Evolutionary conservation across 139 green algal species (phyloP), one percentile per base, ranked within the genome.

Genomic region (Chlorella sorokiniana): DNA sequence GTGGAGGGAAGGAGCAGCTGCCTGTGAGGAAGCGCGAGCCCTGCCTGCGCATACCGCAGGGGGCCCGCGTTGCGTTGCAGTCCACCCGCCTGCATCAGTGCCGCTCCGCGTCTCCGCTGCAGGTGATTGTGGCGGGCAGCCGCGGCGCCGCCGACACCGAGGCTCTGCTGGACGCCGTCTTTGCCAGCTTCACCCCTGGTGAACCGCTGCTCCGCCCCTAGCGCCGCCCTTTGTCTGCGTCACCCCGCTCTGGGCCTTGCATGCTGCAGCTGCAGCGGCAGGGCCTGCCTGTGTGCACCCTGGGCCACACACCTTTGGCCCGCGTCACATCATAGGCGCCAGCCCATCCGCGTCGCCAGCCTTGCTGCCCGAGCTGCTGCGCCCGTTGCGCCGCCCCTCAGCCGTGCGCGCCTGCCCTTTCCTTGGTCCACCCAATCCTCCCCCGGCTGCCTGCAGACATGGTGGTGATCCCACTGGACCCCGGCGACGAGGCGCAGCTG

Each of bases 81-180:
- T n/a, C n/a, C n/a, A n/a, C n/a, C n/a, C n/a, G n/a, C n/a, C n/a
- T n/a, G n/a, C n/a, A n/a, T n/a, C n/a, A n/a, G n/a, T n/a, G n/a
- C n/a, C n/a, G n/a, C n/a, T n/a, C n/a, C n/a, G n/a, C n/a, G n/a
- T n/a, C n/a, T 27, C 22, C 7, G 22, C 27, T 56, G 2, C 86
- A 96, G 90, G 91, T 94, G 5, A 90, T 96, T 61, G 73, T 96
- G 4, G 83, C 87, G 0, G 91, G 91, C 3, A 20, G 25, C 33
- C 8, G 56, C 9, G 80, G 70, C 20, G 35, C 69, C 11, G 37
- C 79, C 25, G 82, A 87, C 38, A 92, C 84, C 1, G 41, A 90
- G 35, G 83, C 86, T 0, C 87, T 97, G 44, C 68, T 97, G 52
- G 76, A 92, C 63, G 94, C 94, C 14, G 83, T 84, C 1, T 88